Evolutionary conservation across 495 filamentous ascomycete genomes (phyloP), one percentile per base, ranked within the genome.

Genomic region (Neurospora africana): DNA sequence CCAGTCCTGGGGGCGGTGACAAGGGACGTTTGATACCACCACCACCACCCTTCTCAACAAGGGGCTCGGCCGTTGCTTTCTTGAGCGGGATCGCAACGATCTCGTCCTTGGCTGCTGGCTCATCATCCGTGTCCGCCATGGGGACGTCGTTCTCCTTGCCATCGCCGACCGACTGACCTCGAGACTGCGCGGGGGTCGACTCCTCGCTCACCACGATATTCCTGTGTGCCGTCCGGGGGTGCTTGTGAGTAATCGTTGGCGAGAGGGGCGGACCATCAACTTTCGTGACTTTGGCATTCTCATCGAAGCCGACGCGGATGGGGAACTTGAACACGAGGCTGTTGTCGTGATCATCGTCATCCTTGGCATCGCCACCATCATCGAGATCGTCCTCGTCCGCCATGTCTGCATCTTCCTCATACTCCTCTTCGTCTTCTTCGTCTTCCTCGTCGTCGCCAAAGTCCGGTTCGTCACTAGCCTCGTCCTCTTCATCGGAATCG

Each of bases 401-500:
- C 79, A 82, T 80, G 5, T 83, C 84, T 41, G 88, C 88, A 61
- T 89, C 89, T 37, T 86, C 86, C 30, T 87, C 86, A 68, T 83
- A 84, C 8, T 84, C 86, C 23, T 83, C 84, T n/a, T 89, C 89
- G 23, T 86, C 83, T 13, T 89, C 89, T n/a, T 86, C 82, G 10
- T 85, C 84, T 68, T 89, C 85, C 68, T 90, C 90, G 53, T 86
- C 87, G 47, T 88, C 88, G 53, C 90, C 89, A 19, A 87, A 86
- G 15, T 86, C 82, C 23, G 83, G 83, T 58, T 88, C 86, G 41
- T 89, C 88, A 21, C 82, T 82, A 36, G 88, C 86, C 67, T 90
- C 87, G n/a, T 91, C 89, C 7, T 90, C 88, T 33, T 89, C 90
- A 72, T 93, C 90, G 44, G 91, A 89, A n/a, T 88, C 91, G 35